Percentiles rank a stretch among this genome's conserved stretches.
Conservation (phyloP, 495 filamentous ascomycete species). For the Patellaria atrata region DNA sequence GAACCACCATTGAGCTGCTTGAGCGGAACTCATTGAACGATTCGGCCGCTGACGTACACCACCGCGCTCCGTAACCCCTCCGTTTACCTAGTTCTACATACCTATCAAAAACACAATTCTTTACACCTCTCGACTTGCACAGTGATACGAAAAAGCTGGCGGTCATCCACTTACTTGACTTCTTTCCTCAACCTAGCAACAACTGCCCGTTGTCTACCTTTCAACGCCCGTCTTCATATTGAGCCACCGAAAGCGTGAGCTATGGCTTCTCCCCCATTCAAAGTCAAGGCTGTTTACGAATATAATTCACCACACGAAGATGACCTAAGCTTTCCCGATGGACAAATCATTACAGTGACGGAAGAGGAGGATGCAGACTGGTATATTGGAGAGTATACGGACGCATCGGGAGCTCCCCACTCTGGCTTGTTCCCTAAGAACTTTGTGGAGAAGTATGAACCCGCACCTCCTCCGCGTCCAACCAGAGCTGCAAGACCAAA, state of each 20-base stretch:
- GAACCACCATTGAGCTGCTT: no score
- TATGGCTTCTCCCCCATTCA: slow-evolving; percentile 74
- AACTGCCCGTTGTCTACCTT: background rate
- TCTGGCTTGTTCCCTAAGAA: slow-evolving; percentile 94
- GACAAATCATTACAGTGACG: slow-evolving; percentile 87
- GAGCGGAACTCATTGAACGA: no score
- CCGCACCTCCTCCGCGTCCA: slow-evolving; percentile 77
- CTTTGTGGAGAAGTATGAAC: slow-evolving; percentile 91
- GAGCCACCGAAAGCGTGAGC: no score
- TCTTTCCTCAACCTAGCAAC: no score
- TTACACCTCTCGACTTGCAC: no score
- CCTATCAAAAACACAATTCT: no score
- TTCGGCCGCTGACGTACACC: no score
- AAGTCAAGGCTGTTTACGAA: slow-evolving; percentile 88
- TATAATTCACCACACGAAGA: slow-evolving; percentile 85
- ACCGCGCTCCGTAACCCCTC: no score
- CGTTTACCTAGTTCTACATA: no score
- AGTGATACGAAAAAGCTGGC: no score
- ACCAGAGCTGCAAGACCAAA: slow-evolving; percentile 53
- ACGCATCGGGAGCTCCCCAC: slow-evolving; percentile 52
- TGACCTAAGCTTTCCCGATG: slow-evolving; percentile 72
- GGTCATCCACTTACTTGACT: no score
- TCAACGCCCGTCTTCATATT: slow-evolving; percentile 6
- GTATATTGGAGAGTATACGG: slow-evolving; percentile 84
- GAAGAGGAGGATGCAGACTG: slow-evolving; percentile 86